phyloP scores from a whole-genome alignment of 305 asterid species.

The Fraxinus platypoda region DNA sequence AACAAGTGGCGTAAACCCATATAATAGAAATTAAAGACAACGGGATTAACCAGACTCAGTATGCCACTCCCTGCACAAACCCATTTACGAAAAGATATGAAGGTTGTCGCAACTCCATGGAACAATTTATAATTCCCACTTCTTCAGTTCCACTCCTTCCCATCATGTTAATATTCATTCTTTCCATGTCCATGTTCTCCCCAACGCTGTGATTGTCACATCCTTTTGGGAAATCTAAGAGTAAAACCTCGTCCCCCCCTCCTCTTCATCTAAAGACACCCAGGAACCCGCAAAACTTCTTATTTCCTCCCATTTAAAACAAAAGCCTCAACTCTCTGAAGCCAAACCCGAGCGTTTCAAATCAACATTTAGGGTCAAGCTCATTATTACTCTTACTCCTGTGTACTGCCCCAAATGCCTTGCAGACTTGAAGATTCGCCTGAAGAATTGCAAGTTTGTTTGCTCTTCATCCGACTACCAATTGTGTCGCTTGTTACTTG shows the following conservation, averaged over 20 bases:
- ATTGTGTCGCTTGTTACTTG: not conserved
- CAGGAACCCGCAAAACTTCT: not conserved
- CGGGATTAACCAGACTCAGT: not conserved
- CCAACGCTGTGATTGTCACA: not conserved
- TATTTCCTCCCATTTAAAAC: not conserved
- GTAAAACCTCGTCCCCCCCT: not conserved
- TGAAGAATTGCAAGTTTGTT: not conserved
- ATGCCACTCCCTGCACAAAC: not conserved
- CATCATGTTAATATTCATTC: not conserved
- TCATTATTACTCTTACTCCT: not conserved
- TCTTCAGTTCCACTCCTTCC: not conserved
- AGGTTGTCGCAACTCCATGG: not conserved
- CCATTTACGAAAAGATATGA: not conserved
- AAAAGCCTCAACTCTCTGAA: not conserved
- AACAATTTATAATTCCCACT: not conserved
- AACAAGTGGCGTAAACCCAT: not conserved
- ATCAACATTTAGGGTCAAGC: not conserved
- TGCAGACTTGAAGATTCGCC: not conserved
- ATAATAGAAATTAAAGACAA: not conserved
- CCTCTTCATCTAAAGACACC: not conserved
- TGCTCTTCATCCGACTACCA: not conserved
- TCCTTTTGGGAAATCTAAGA: not conserved
- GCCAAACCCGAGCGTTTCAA: not conserved
- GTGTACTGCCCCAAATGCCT: not conserved
- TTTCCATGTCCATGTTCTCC: not conserved